phyloP scores from a whole-genome alignment of 768 basidiomycete genomes.

The Hericium coralloides region DNA sequence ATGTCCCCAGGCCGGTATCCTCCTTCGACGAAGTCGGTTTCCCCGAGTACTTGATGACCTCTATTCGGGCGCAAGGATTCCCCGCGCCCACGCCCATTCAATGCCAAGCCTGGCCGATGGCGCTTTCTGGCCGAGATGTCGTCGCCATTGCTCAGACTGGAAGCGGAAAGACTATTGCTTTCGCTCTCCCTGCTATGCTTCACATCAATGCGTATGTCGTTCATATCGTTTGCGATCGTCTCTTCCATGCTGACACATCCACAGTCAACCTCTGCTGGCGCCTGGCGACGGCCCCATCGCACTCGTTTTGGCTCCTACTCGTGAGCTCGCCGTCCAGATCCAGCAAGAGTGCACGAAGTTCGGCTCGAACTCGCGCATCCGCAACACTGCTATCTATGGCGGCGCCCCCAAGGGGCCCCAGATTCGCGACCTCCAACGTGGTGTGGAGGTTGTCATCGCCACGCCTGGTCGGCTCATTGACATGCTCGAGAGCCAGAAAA shows the following conservation, averaged over 20 bases:
- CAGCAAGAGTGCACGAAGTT: conserved; percentile 99
- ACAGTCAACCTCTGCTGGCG: conserved; percentile 81
- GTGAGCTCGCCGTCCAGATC: conserved; percentile 97
- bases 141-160: conserved; percentile 98
- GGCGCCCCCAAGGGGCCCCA: conserved; percentile 98
- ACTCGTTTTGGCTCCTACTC: conserved; percentile 92
- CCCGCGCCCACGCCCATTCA: conserved; percentile 88
- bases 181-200: conserved; percentile 97
- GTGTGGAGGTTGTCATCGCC: conserved; percentile 97
- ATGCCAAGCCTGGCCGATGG: conserved; percentile 99
- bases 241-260: conserved; percentile 1
- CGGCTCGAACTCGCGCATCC: conserved; percentile 91
- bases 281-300: conserved; percentile 98
- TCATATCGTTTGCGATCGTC: not conserved
- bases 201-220: conserved; percentile 90
- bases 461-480: conserved; percentile 99
- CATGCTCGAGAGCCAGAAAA: conserved; percentile 96
- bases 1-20: conserved; percentile 82
- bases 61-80: conserved; percentile 94
- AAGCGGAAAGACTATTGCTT: conserved; percentile 97
- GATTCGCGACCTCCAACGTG: conserved; percentile 94
- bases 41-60: conserved; percentile 91
- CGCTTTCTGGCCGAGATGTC: conserved; percentile 85
- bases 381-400: conserved; percentile 98
- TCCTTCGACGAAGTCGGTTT: conserved; percentile 94